Base-by-base conservation (phyloP, 2,329 filamentous ascomycete genomes). In the Fusarium verticillioides region DNA sequence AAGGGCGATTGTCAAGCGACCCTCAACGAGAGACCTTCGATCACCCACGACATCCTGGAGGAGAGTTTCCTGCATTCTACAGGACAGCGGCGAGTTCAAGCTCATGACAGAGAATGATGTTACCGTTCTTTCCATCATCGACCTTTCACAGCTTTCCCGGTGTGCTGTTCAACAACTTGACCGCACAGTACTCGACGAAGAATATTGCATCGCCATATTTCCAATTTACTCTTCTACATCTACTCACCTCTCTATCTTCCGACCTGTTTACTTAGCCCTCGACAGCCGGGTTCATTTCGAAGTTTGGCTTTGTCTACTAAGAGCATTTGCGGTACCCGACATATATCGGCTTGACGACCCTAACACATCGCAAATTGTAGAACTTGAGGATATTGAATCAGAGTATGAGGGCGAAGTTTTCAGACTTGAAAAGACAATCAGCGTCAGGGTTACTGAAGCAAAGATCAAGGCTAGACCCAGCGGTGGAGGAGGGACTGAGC, bases 121-220 rank as follows among this genome's bases (percentile, higher is more conserved):
- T 52, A 90, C 91, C 0, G 87, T 97, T 13, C 87, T 98, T 21
- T 93, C 93, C 34, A 90, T 95, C 52, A 93, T 98, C 59, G 94
- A 97, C 77, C 87, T 99, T 9, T 94, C 94, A 18, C 94, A 97
- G 77, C 86, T 99, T 12, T 96, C 95, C 23, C 90, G 96, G 60
- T 96, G 93, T 80, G 94, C 96, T 13, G 92, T 99, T 59, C 96
- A 99, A 81, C 91, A 95, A 76, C 86, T 99, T 58, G 94, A 98
- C 81, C 90, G 91, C 59, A 97, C 95, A 9, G 96, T 99, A 13
- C 83, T 99, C 46, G 94, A 97, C 73, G 94, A 96, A 81, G 94
- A 98, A 67, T 96, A 94, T 79, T 98, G 95, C 84, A 93, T 99
- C 72, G 95, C 94, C 59, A 96, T 99, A 52, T 98, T 98, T 79